phyloP scores from a whole-genome alignment of 805 yeast species.

The Pichia paraexigua region DNA sequence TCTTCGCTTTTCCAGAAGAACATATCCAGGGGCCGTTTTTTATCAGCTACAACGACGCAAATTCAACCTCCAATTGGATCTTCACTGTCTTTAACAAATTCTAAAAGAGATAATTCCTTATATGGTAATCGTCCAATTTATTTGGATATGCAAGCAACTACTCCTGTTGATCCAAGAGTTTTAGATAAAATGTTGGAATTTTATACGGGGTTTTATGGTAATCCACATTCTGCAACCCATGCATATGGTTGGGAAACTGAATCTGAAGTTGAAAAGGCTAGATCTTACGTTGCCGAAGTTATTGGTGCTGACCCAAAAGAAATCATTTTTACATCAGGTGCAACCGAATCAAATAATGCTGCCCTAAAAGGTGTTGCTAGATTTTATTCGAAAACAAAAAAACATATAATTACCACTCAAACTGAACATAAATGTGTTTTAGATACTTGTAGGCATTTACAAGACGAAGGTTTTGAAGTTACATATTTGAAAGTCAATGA shows the following conservation, averaged over 20 bases:
- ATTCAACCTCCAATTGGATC: slow-evolving; percentile 40
- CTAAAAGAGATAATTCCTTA: slow-evolving; percentile 35
- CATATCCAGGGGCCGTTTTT: not conserved
- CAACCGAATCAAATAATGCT: slow-evolving; percentile 95
- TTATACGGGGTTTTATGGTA: slow-evolving; percentile 91
- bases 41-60: not conserved
- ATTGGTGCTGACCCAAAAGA: slow-evolving; percentile 95
- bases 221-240: slow-evolving; percentile 96
- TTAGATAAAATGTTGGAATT: slow-evolving; percentile 79
- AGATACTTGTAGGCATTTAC: slow-evolving; percentile 90
- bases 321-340: slow-evolving; percentile 94
- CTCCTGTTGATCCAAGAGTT: slow-evolving; percentile 97
- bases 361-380: slow-evolving; percentile 93
- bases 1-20: not conserved
- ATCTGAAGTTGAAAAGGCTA: slow-evolving; percentile 78
- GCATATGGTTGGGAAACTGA: slow-evolving; percentile 99
- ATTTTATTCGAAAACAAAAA: slow-evolving; percentile 82
- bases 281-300: slow-evolving; percentile 72
- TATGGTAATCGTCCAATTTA: slow-evolving; percentile 84
- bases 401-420: slow-evolving; percentile 90
- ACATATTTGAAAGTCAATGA: slow-evolving; percentile 80
- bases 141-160: slow-evolving; percentile 96
- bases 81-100: slow-evolving; percentile 35
- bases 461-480: slow-evolving; percentile 94
- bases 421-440: slow-evolving; percentile 99